Conservation (phyloP, 1,139 yeast species). For the Diutina rugosa region DNA sequence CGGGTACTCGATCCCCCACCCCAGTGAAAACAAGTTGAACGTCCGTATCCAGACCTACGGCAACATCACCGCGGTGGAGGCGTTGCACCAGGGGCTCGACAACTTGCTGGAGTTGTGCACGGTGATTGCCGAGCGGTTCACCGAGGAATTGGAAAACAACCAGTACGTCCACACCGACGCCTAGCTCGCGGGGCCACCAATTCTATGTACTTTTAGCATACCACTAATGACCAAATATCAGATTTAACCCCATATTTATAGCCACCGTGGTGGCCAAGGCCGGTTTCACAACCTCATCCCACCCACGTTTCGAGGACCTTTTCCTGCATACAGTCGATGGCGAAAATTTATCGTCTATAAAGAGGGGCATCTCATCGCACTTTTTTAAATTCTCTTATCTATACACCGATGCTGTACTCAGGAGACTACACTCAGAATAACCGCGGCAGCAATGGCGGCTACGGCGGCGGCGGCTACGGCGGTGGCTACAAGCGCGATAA, state of each 20-base stretch:
- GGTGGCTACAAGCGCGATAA: constrained; percentile 11
- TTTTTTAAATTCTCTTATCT: neutral
- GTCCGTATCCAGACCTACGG: constrained; percentile 92
- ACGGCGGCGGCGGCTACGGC: constrained; percentile 7
- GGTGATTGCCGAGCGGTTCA: neutral
- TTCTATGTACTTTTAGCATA: constrained; percentile 7
- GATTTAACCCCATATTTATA: too few species aligned
- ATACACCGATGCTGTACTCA: neutral
- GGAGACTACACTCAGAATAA: neutral
- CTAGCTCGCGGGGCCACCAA: constrained; percentile 7
- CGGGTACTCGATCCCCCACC: constrained; percentile 98
- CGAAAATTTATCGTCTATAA: neutral
- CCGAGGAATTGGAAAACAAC: constrained; percentile 35
- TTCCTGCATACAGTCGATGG: neutral
- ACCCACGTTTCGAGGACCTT: neutral
- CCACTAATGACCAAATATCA: neutral
- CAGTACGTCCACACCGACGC: neutral
- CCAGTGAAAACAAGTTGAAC: constrained; percentile 84
- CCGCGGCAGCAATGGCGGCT: neutral
- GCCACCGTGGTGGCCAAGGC: too few species aligned
- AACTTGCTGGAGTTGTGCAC: constrained; percentile 36
- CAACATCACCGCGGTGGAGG: constrained; percentile 79
- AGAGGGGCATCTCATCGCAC: neutral
- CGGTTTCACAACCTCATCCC: neutral
- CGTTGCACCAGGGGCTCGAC: constrained; percentile 81